A percentile compares a stretch with the other conserved stretches of the same genome.
These are phyloP conservation scores for Euclidium syriacum DNA, from an alignment of 345 rosid genomes.

Conservation along the genomic window DNA sequence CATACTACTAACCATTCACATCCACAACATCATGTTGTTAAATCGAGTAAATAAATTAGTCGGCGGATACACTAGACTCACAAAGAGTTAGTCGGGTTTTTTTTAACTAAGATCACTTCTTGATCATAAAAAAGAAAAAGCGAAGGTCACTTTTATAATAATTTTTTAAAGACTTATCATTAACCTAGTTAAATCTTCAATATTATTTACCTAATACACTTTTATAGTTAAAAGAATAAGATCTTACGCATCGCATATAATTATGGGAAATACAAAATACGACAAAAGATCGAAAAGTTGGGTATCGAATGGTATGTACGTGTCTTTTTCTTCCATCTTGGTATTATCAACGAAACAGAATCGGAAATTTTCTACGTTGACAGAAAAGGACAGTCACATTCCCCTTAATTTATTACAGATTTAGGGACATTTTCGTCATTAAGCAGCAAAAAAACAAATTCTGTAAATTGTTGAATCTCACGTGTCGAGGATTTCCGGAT, in stretches of 20 bases:
- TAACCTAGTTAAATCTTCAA: too few species aligned
- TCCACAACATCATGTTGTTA: too few species aligned
- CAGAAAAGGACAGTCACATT: constrained; percentile 19
- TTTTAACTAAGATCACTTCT: too few species aligned
- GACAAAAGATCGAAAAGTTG: constrained; percentile 6
- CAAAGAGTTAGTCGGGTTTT: too few species aligned
- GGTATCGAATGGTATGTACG: constrained; percentile 17
- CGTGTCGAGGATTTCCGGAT: constrained; percentile 16
- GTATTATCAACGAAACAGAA: constrained; percentile 26
- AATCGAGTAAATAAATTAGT: too few species aligned
- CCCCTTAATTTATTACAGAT: not conserved
- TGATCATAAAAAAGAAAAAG: too few species aligned
- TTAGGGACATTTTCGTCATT: constrained; percentile 22
- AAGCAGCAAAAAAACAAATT: not conserved
- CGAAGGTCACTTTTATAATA: too few species aligned
- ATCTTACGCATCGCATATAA: not conserved
- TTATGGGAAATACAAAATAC: not conserved
- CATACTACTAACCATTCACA: too few species aligned
- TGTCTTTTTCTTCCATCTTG: constrained; percentile 26
- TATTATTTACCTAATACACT: too few species aligned
- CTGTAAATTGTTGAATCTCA: constrained; percentile 6
- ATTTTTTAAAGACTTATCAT: too few species aligned
- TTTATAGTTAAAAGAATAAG: not conserved
- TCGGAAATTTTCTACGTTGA: not conserved
- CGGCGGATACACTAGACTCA: too few species aligned